Conservation (phyloP, 495 filamentous ascomycete genomes). For the Gamarada debralockiae region DNA sequence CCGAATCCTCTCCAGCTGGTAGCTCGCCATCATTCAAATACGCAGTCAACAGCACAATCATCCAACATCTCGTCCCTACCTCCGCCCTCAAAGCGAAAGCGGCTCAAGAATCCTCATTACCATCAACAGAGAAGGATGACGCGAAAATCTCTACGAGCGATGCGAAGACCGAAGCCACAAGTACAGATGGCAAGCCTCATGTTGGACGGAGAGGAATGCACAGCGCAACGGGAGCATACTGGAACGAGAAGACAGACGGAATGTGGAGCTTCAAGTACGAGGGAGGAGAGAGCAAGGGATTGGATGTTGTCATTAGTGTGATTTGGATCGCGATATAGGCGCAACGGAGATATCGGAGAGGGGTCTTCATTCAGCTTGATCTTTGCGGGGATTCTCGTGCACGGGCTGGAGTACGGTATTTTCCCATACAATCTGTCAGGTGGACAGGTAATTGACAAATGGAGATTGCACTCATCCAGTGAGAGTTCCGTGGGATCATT, state of each 20-base stretch:
- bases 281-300: slow-evolving; percentile 72
- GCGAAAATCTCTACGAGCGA: slow-evolving; percentile 31
- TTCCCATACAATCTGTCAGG: slow-evolving; percentile 9
- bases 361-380: slow-evolving; percentile 2
- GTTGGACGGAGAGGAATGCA: slow-evolving; percentile 92
- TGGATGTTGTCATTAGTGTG: slow-evolving; percentile 89
- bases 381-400: slow-evolving; percentile 8
- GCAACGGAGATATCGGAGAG: not conserved
- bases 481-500: slow-evolving; percentile 12
- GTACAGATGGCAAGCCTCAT: slow-evolving; percentile 51
- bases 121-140: slow-evolving; percentile 30
- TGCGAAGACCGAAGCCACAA: slow-evolving; percentile 30
- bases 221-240: slow-evolving; percentile 88
- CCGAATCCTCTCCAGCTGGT: slow-evolving; percentile 64
- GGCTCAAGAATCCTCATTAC: slow-evolving; percentile 28
- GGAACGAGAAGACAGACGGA: slow-evolving; percentile 95
- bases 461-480: not conserved
- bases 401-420: not conserved
- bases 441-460: slow-evolving; percentile 11
- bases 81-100: slow-evolving; percentile 45
- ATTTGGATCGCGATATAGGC: slow-evolving; percentile 73
- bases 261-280: slow-evolving; percentile 98
- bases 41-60: slow-evolving; percentile 95
- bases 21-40: slow-evolving; percentile 71
- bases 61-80: slow-evolving; percentile 73